A percentile compares a stretch with the other conserved stretches of the same genome.
These are phyloP conservation scores for Stephanodiscus triporus DNA, from an alignment of 108 stramenopile genomes.

Conservation along the genomic window DNA sequence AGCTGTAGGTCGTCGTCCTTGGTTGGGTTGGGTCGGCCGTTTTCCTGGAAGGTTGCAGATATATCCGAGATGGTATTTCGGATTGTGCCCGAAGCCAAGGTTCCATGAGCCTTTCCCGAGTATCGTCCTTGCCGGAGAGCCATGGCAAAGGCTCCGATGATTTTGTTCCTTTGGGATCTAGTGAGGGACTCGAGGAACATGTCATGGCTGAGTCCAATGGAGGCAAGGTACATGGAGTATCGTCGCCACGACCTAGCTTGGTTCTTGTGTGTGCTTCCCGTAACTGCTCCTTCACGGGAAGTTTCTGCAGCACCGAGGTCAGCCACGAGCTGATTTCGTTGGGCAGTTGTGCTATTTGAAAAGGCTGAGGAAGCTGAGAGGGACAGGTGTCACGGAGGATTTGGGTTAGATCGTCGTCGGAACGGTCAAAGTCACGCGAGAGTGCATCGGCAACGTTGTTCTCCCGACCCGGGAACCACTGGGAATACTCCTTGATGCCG, in stretches of 20 bases:
- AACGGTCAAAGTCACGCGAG: constrained; percentile 6
- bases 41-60: constrained; percentile 25
- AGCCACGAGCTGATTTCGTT: constrained; percentile 34
- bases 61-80: constrained; percentile 25
- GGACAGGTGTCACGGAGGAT: constrained; percentile 1
- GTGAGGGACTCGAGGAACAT: constrained; percentile 15
- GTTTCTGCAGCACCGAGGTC: no score
- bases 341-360: constrained; percentile 25
- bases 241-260: constrained; percentile 29
- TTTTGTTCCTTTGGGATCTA: neutral
- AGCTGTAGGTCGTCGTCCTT: no score
- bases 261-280: constrained; percentile 24
- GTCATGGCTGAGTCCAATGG: constrained; percentile 11
- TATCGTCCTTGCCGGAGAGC: constrained; percentile 14
- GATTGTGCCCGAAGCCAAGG: constrained; percentile 28
- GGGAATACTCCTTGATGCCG: constrained; percentile 1
- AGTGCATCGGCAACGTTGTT: constrained; percentile 31
- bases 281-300: no score
- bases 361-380: constrained; percentile 18
- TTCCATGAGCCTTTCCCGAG: constrained; percentile 1
- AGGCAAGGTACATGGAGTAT: constrained; percentile 11
- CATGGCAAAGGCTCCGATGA: constrained; percentile 23
- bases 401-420: constrained; percentile 18
- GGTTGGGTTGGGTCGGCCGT: no score
- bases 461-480: constrained; percentile 22